Evolutionary conservation across 1,139 yeast genomes (phyloP), one percentile per base, ranked within the genome.

Genomic region (Taphrina deformans): DNA sequence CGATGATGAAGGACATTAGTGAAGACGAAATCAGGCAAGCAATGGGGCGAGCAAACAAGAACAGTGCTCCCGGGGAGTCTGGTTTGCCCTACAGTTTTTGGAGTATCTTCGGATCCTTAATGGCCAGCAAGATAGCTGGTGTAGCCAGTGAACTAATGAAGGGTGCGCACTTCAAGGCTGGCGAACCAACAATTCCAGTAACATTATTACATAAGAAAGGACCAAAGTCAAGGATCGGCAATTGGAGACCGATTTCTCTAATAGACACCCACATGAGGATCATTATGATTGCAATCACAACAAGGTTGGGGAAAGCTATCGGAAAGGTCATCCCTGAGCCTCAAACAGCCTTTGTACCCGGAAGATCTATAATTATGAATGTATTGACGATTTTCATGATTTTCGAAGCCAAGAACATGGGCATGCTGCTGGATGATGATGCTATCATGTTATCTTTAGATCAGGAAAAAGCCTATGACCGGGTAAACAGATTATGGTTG

Each of bases 61-160:
- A 14, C 51, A 45, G 51, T 45, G 51, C 51, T 6, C 51, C 51
- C n/a, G 51, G 51, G 21, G 7, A 7, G 7, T 45, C 51, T 18
- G 51, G 51, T 6, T n/a, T 45, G n/a, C 51, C 51, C 6, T 45
- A 45, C n/a, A 6, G 51, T 9, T 45, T 45, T 23, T 45, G 51
- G 51, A 21, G 9, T 7, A 12, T 45, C n/a, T 45, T 45, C 21
- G 9, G 18, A 7, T 7, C 12, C 7, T 9, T 45, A n/a, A n/a
- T 45, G 29, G 51, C 10, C 10, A 6, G 10, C 10, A 29, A 10
- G 33, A 7, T 29, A 10, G 33, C 10, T 29, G 33, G 10, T 29
- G 10, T 29, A 7, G 6, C 33, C 33, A 29, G 33, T 7, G 33
- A 6, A 6, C 33, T 29, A 10, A 29, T 29, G 33, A 29, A 29